Conservation (phyloP, 495 filamentous ascomycete species). For the Viridothelium virens region DNA sequence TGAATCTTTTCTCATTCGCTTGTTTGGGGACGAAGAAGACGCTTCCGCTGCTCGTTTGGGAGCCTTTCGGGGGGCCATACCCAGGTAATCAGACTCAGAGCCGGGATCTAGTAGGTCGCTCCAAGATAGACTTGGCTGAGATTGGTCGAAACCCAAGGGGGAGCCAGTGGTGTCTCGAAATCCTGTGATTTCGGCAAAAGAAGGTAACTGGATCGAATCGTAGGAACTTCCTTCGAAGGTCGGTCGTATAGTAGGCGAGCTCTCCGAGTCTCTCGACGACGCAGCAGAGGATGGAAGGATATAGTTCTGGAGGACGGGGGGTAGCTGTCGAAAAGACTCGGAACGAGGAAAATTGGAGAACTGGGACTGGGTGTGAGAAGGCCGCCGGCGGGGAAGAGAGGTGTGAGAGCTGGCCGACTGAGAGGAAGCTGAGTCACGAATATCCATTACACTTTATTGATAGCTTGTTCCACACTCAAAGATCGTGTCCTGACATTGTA, state of each 20-base stretch:
- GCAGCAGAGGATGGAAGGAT: neutral
- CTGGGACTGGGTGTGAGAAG: neutral
- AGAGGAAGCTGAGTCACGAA: neutral
- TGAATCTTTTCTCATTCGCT: slow-evolving; percentile 16
- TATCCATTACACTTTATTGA: neutral
- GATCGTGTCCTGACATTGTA: neutral
- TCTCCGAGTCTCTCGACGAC: neutral
- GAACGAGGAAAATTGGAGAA: neutral
- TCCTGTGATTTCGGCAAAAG: neutral
- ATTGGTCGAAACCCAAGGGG: neutral
- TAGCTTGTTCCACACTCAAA: neutral
- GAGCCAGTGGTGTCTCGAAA: neutral
- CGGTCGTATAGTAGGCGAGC: neutral
- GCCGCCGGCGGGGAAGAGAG: neutral
- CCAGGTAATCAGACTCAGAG: neutral
- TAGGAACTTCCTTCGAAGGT: neutral
- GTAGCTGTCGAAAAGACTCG: neutral
- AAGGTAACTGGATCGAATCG: neutral
- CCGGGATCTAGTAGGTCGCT: slow-evolving; percentile 9
- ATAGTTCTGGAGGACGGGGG: neutral
- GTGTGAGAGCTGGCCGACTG: neutral
- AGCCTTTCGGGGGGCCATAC: slow-evolving; percentile 12
- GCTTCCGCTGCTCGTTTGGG: slow-evolving; percentile 12
- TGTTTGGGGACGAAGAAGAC: slow-evolving; percentile 6
- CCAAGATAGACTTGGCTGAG: slow-evolving; percentile 3